phyloP scores from a whole-genome alignment of 164 flowering plant genomes.

The Buxus sempervirens region DNA sequence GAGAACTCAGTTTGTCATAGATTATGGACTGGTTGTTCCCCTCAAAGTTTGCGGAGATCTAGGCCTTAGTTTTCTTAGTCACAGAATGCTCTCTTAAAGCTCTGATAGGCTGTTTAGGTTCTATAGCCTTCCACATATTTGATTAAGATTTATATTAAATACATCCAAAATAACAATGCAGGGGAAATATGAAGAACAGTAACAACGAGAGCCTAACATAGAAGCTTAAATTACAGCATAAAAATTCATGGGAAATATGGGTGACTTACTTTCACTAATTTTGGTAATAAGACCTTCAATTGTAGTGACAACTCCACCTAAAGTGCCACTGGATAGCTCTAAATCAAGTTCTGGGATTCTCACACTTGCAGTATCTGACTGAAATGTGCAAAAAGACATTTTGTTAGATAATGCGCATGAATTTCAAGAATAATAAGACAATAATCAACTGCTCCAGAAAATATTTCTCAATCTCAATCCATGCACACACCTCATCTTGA shows the following conservation, averaged over 20 bases:
- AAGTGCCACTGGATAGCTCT: conserved; percentile 87
- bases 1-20: too few relatives aligned
- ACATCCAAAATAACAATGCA: too few relatives aligned
- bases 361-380: conserved; percentile 96
- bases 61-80: too few relatives aligned
- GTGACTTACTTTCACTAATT: conserved; percentile 80
- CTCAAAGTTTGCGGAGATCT: too few relatives aligned
- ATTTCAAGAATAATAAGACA: neutral
- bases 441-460: neutral
- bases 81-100: too few relatives aligned
- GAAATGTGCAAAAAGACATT: conserved; percentile 11
- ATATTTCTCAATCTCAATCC: neutral
- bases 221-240: neutral
- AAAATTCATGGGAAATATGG: neutral
- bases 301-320: conserved; percentile 91
- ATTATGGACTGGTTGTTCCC: too few relatives aligned
- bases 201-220: too few relatives aligned
- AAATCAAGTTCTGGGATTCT: conserved; percentile 79
- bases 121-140: too few relatives aligned
- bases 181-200: too few relatives aligned
- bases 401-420: conserved; percentile 13
- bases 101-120: too few relatives aligned
- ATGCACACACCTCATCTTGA: neutral
- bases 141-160: too few relatives aligned
- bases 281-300: conserved; percentile 84